phyloP scores from a whole-genome alignment of 257 asterid species.

The Gardenia jasminoides region DNA sequence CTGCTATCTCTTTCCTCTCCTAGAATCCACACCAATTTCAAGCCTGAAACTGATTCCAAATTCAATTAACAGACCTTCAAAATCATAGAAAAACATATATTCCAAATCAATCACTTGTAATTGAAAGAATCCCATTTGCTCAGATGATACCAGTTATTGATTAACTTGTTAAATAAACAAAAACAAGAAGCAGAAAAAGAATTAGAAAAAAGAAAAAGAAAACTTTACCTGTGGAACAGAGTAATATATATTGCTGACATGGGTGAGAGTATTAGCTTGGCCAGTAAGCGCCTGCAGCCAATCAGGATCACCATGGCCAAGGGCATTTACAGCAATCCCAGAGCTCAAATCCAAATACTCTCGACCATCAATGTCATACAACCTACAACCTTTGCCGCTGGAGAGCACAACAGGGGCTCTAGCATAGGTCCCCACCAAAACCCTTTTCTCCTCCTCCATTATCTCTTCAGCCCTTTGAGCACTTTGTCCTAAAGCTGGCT shows the following conservation, averaged over 20 bases:
- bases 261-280: conserved; percentile 68
- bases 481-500: conserved; percentile 17
- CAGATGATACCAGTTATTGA: background rate
- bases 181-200: background rate
- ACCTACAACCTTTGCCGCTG: conserved; percentile 75
- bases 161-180: background rate
- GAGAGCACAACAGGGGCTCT: conserved; percentile 67
- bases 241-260: conserved; percentile 77
- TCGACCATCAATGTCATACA: conserved; percentile 78
- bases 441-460: conserved; percentile 70
- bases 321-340: conserved; percentile 90
- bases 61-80: background rate
- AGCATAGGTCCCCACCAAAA: conserved; percentile 83
- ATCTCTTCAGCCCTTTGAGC: conserved; percentile 36
- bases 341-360: conserved; percentile 87
- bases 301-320: conserved; percentile 90
- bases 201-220: background rate
- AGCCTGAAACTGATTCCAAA: background rate
- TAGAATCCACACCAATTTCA: background rate
- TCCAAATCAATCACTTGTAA: background rate
- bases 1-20: background rate
- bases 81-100: too few relatives aligned
- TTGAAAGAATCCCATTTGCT: background rate
- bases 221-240: conserved; percentile 63
- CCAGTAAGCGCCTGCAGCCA: conserved; percentile 64